Conservation (phyloP, 176 grass and related monocot genomes). For the Cenchrus purpureus region DNA sequence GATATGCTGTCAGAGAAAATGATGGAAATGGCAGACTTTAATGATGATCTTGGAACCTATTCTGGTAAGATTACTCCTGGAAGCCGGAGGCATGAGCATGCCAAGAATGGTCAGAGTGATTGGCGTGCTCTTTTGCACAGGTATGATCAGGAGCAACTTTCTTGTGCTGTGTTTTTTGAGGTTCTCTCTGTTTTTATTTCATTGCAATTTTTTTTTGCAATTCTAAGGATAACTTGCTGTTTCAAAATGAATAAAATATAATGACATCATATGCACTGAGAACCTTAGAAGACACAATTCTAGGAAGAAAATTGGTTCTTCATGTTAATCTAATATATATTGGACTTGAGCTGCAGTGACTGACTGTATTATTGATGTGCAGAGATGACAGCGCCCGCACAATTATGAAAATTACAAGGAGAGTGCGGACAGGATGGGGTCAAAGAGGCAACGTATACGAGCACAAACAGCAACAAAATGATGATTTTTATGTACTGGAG, state of each 20-base stretch:
- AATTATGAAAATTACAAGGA: constrained; percentile 84
- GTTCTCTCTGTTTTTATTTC: constrained; percentile 32
- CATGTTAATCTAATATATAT: background rate
- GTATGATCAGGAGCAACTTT: constrained; percentile 44
- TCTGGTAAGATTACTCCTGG: constrained; percentile 33
- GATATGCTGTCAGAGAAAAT: constrained; percentile 82
- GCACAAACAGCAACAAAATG: constrained; percentile 42
- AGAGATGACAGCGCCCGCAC: constrained; percentile 88
- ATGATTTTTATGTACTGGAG: constrained; percentile 47
- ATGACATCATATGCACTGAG: constrained; percentile 27
- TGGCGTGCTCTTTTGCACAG: constrained; percentile 83
- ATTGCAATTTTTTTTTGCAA: constrained; percentile 14
- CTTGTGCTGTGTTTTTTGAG: background rate
- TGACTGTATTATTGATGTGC: constrained; percentile 45
- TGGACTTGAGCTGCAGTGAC: constrained; percentile 30
- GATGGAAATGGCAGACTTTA: constrained; percentile 70
- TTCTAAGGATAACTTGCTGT: background rate
- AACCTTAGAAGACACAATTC: constrained; percentile 25
- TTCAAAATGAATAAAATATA: constrained; percentile 14
- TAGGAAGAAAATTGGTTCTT: constrained; percentile 26
- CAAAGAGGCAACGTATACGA: constrained; percentile 67
- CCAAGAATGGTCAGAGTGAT: constrained; percentile 53
- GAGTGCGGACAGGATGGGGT: constrained; percentile 87
- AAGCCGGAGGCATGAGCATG: constrained; percentile 42
- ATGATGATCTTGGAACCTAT: constrained; percentile 30